Base-by-base conservation (phyloP, 2,329 filamentous ascomycete genomes). In the Rutstroemia sp. region DNA sequence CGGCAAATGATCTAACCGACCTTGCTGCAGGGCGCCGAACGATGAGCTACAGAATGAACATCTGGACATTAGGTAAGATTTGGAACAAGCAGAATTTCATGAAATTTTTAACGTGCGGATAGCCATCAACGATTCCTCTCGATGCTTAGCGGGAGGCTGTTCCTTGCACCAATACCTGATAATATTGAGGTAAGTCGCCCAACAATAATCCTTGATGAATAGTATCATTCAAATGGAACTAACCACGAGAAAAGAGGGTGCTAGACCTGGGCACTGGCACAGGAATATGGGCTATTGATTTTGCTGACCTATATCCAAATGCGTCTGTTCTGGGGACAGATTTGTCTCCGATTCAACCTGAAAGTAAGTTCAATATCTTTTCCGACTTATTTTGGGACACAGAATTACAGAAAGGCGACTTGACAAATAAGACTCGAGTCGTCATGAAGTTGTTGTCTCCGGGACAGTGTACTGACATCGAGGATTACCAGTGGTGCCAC, bases 251-350 rank as follows among this genome's bases (percentile, higher is more conserved):
- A 14, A 46, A 56, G 54, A 27, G 42, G 19, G 49, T 54, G 17
- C 10, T 57, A 38, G 54, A 57, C 27, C 44, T 54, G 10, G 73
- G 73, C 23, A 75, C 73, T 0, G 74, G 74, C 8, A 74, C 72
- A 2, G 74, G 74, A 4, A 72, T 73, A 36, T 76, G 73, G 74
- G 70, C 73, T 4, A 73, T 76, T n/a, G 70, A 68, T 48, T 63
- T 67, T 48, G 66, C 67, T 34, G 63, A 68, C 47, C 58, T 67
- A 19, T 68, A 66, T 51, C 68, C 71, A n/a, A 50, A 65, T 8
- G 64, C 67, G 9, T 42, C 61, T 25, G 66, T 71, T 7, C 57
- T 66, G 17, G 68, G 67, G 25, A 67, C 63, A 45, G 70, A 72
- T 45, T 63, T 72, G 25, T 70, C 68, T 14, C 67, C 67, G 30